Conservation (phyloP, 441 rosid species). For the Codiaeum variegatum region DNA sequence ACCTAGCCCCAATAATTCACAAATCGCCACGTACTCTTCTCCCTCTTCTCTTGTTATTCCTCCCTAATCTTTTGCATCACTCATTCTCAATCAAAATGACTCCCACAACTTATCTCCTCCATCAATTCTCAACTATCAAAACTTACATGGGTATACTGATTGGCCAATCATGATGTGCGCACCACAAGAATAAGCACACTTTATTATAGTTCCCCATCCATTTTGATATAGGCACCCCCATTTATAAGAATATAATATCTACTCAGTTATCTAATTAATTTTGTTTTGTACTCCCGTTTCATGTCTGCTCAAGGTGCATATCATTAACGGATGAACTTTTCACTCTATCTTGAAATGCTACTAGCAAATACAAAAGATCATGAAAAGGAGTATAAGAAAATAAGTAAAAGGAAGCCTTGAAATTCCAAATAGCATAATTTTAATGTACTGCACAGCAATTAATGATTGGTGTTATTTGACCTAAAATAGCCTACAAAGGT, state of each 20-base stretch:
- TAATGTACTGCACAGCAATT: neutral
- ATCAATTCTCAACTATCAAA: too few species aligned
- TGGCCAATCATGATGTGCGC: too few species aligned
- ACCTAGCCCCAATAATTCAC: too few species aligned
- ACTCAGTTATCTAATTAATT: neutral
- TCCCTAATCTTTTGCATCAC: too few species aligned
- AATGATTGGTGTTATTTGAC: neutral
- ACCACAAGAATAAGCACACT: neutral
- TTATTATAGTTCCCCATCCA: neutral
- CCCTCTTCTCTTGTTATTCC: too few species aligned
- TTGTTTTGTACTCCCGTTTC: neutral
- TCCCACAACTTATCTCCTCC: too few species aligned
- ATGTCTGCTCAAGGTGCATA: neutral
- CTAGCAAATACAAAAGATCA: neutral
- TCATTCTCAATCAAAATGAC: too few species aligned
- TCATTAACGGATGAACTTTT: neutral
- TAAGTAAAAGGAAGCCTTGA: neutral
- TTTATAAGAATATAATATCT: neutral
- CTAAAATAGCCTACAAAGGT: neutral
- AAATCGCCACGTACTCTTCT: too few species aligned
- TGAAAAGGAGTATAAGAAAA: neutral
- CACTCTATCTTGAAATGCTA: neutral
- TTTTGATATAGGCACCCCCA: neutral
- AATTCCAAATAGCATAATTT: neutral
- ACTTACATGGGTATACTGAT: too few species aligned